A percentile compares a stretch with the other conserved stretches of the same genome.
These are phyloP conservation scores for Helichrysum umbraculigerum DNA, from an alignment of 129 eudicot genomes.

Conservation along the genomic window DNA sequence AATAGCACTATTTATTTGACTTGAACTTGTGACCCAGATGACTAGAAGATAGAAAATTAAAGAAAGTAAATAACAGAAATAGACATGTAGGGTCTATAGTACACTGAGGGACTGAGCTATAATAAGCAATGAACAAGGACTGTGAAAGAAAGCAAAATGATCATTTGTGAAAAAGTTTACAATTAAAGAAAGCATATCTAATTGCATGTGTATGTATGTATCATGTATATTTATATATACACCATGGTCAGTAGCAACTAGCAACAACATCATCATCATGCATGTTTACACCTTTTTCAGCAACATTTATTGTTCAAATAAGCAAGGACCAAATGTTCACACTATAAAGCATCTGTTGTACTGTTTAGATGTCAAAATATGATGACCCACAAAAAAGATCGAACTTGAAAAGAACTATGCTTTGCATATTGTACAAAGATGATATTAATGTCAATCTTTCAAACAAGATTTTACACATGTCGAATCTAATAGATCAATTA, in stretches of 20 bases:
- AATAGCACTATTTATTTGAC: background rate
- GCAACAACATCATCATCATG: conserved; percentile 16
- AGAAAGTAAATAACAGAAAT: background rate
- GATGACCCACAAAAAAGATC: conserved; percentile 7
- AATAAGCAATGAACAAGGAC: conserved; percentile 13
- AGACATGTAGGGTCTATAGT: background rate
- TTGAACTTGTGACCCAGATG: background rate
- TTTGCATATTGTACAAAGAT: conserved; percentile 39
- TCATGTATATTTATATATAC: background rate
- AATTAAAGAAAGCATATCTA: background rate
- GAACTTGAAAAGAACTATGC: conserved; percentile 25
- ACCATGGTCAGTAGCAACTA: background rate
- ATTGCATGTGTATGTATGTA: background rate
- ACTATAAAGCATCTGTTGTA: background rate
- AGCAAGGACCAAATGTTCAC: conserved; percentile 7
- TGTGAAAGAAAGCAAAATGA: conserved; percentile 3
- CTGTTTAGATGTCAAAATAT: background rate
- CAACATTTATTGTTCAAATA: conserved; percentile 27
- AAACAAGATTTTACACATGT: conserved; percentile 35
- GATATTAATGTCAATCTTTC: conserved; percentile 32
- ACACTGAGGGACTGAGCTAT: background rate
- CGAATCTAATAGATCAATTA: conserved; percentile 10
- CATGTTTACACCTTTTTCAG: conserved; percentile 20
- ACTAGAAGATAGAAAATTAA: background rate
- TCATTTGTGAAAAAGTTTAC: background rate